phyloP scores from a whole-genome alignment of 441 rosid genomes.

The Populus hybrid region DNA sequence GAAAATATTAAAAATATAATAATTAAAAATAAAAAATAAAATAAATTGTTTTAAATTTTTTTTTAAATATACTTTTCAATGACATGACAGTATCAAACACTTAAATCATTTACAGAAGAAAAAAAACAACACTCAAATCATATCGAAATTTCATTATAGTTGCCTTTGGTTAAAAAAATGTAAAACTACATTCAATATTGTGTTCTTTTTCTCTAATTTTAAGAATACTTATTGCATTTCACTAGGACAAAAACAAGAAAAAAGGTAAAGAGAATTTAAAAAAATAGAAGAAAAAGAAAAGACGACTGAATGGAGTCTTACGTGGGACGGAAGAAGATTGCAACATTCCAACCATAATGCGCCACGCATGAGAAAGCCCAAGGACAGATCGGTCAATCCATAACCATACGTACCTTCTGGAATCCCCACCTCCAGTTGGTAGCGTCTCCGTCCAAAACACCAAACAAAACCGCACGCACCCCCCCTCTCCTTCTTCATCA shows the following conservation, averaged over 20 bases:
- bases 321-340: not conserved
- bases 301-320: not conserved
- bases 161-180: too few species aligned
- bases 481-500: not conserved
- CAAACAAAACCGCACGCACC: not conserved
- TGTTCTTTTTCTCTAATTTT: not conserved
- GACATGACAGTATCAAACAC: too few species aligned
- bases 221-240: not conserved
- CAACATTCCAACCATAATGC: not conserved
- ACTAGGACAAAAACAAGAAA: not conserved
- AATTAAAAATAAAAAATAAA: too few species aligned
- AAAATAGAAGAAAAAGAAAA: not conserved
- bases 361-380: not conserved
- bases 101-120: not conserved
- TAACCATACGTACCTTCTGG: not conserved
- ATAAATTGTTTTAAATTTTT: too few species aligned
- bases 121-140: too few species aligned
- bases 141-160: not conserved
- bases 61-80: too few species aligned
- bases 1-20: too few species aligned
- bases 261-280: not conserved
- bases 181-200: not conserved
- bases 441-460: not conserved
- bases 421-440: not conserved
- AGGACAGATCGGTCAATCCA: constrained; percentile 3